Conservation (phyloP, 352 stramenopile genomes). For the Globisporangium abappressorium region DNA sequence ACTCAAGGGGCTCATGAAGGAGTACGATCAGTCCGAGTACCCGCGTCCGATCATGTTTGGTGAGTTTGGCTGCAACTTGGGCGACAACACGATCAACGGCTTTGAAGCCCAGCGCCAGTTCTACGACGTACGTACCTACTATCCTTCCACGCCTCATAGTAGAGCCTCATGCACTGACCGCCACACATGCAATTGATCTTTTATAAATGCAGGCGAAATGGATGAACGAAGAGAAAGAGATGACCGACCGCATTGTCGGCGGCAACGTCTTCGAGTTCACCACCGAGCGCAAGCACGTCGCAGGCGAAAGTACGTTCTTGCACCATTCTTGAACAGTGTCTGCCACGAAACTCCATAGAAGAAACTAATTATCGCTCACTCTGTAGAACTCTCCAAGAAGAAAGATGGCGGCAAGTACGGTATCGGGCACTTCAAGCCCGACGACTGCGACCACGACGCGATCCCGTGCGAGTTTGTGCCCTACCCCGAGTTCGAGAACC, state of each 20-base stretch:
- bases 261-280: slow-evolving; percentile 79
- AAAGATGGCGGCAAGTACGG: slow-evolving; percentile 64
- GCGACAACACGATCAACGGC: slow-evolving; percentile 59
- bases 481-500: slow-evolving; percentile 70
- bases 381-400: slow-evolving; percentile 20
- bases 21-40: slow-evolving; percentile 47
- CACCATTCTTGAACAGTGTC: neutral
- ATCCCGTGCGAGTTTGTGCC: slow-evolving; percentile 52
- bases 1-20: slow-evolving; percentile 58
- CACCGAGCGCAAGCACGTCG: slow-evolving; percentile 54
- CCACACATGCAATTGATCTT: neutral
- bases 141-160: neutral
- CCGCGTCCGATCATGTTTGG: slow-evolving; percentile 68
- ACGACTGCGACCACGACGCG: slow-evolving; percentile 65
- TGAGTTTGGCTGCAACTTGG: slow-evolving; percentile 75
- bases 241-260: slow-evolving; percentile 60
- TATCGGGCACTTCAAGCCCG: slow-evolving; percentile 66
- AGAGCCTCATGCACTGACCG: neutral
- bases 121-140: slow-evolving; percentile 23
- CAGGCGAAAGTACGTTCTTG: slow-evolving; percentile 19
- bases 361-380: neutral
- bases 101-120: slow-evolving; percentile 71
- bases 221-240: slow-evolving; percentile 74
- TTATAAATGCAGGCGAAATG: slow-evolving; percentile 34
- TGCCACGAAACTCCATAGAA: neutral